Evolutionary conservation across 192 early-diverging fungal genomes (phyloP), one percentile per base, ranked within the genome.

Genomic region (Coemansia sp.): DNA sequence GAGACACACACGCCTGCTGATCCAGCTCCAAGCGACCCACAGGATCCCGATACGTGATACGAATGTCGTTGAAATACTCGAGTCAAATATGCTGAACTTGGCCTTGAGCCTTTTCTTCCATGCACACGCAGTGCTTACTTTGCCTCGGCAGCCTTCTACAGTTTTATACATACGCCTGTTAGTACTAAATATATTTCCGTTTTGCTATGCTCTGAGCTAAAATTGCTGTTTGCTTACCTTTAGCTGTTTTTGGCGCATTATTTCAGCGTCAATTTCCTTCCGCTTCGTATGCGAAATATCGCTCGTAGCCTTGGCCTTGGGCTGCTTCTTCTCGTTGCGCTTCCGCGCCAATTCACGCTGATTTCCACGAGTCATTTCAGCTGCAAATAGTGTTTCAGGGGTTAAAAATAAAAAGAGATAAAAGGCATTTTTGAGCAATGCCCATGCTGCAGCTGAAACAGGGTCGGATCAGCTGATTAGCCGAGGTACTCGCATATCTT

Each of bases 311-410:
- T 81, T 84, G 70, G 43, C 62, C 55, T 72, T 67, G 39, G 51
- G 63, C 29, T 54, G 59, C 69, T 79, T 81, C 75, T 84, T 84
- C 39, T 63, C 65, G 70, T 67, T 67, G 25, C 63, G 59, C 55
- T 69, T 56, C 37, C 83, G 83, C 23, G 79, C 83, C 48, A 79
- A 56, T 17, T 84, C 83, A 53, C 83, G 79, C 73, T 84, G 83
- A 57, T 84, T 84, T 49, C 83, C 83, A 54, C 83, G 77, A 38
- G 82, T 68, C 82, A 83, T 84, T 66, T 35, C 70, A 4, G 4
- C 47, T 11, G 11, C 29, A 14, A 55, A 29, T 15, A 43, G 14
- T 15, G 29, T 9, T 11, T 55, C 25, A 55, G 29, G n/a, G 7
- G 56, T 38, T 7, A 24, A 35, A 57, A 38, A 3, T 54, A 23